Base-by-base conservation (phyloP, 306 rosid species). In the Lupinus albus region DNA sequence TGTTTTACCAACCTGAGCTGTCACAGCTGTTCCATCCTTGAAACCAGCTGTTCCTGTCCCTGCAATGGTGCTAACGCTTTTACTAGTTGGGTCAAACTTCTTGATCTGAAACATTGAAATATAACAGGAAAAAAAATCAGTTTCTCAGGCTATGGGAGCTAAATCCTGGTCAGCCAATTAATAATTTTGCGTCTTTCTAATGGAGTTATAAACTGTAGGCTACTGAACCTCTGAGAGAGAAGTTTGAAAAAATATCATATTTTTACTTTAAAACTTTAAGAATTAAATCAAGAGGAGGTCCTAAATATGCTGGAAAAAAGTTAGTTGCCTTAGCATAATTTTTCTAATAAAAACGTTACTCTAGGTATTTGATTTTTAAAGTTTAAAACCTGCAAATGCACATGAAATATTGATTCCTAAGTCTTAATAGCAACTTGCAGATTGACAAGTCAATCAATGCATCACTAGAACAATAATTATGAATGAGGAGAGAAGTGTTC, bases 31-130 rank as follows among this genome's bases (percentile, higher is more conserved):
- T 74, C 98, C 96, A 60, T 87, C 96, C 80, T 81, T 81, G 74
- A 89, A 87, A 79, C 91, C 96, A 70, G 95, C 93, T 86, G 84
- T 92, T 49, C 96, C 96, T 17, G 86, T 89, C 57, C 96, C 96
- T 21, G 91, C 91, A 75, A 92, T 47, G 62, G 96, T 92, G 78
- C 70, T 83, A 71, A 92, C 98, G 74, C 80, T 81, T 83, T 82
- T 86, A 80, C 86, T 80, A 64, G 81, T 70, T 21, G 95, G 91
- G 77, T 89, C 95, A 64, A 89, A 84, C 84, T 75, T 87, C 85
- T 89, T 92, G 75, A 92, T 84, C 96, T 92, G 91, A 76, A 76
- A 61, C 74, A 73, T 63, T 39, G 21, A 75, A 68, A 69, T 11
- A 50, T 32, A 44, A 66, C 32, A 68, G 6, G 69, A 76, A 2